These are phyloP conservation scores for Xylariomycetidae sp. DNA, from an alignment of 2,329 filamentous ascomycete species.

Conservation along the genomic window DNA sequence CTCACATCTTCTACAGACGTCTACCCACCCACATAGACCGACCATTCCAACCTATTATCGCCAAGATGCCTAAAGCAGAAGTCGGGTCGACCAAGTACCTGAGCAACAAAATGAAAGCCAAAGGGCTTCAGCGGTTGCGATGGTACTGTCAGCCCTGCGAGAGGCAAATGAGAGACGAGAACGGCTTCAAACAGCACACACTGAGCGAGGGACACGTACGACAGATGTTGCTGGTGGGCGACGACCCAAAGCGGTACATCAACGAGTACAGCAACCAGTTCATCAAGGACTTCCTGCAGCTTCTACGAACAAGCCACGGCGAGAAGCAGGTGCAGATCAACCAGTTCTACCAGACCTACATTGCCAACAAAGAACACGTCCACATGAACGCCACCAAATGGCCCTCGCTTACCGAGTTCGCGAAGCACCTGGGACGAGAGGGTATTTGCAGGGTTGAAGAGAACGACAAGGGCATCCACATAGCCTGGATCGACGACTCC, in stretches of 20 bases:
- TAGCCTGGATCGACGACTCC: conserved; percentile 88
- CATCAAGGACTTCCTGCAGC: conserved; percentile 66
- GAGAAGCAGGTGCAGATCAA: conserved; percentile 88
- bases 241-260: conserved; percentile 80
- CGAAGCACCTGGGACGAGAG: conserved; percentile 78
- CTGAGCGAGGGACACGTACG: conserved; percentile 47
- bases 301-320: conserved; percentile 77
- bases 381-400: conserved; percentile 94
- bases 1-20: too few relatives aligned
- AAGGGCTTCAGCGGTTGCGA: conserved; percentile 70
- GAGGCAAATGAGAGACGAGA: conserved; percentile 73
- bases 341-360: conserved; percentile 92
- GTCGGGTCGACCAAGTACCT: conserved; percentile 87
- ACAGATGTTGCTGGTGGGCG: conserved; percentile 82
- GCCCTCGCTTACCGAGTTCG: conserved; percentile 83
- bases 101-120: conserved; percentile 83
- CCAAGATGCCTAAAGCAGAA: conserved; percentile 85
- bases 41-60: too few relatives aligned
- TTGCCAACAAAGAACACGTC: conserved; percentile 77
- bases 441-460: conserved; percentile 89
- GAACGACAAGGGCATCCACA: conserved; percentile 74
- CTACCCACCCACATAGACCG: too few relatives aligned
- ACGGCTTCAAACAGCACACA: conserved; percentile 86
- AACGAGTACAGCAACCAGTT: conserved; percentile 79
- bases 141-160: conserved; percentile 90